Conservation (phyloP, 129 eudicot species). For the Sambucus nigra region DNA sequence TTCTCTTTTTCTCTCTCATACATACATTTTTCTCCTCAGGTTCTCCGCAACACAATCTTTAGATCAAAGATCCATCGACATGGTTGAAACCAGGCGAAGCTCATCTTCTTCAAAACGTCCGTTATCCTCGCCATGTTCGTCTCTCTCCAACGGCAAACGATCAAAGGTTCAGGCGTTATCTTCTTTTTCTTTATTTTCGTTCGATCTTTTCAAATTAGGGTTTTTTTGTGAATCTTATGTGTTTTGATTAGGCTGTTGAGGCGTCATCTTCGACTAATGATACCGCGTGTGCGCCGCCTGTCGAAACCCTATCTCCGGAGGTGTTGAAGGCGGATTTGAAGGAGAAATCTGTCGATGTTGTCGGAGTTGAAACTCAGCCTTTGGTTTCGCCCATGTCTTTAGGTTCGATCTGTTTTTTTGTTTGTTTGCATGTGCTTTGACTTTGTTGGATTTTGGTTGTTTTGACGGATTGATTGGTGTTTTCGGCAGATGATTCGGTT, state of each 20-base stretch:
- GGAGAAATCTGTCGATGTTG: conserved; percentile 42
- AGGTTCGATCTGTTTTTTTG: conserved; percentile 21
- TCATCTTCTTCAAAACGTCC: conserved; percentile 74
- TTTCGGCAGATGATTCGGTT: conserved; percentile 28
- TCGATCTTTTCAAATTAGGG: conserved; percentile 2
- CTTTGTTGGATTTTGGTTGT: conserved; percentile 2
- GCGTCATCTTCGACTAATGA: conserved; percentile 49
- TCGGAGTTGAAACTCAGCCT: conserved; percentile 43
- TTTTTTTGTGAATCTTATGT: conserved; percentile 1
- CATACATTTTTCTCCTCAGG: neutral
- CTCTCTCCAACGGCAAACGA: conserved; percentile 56
- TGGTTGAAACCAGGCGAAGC: conserved; percentile 81
- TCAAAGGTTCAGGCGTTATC: conserved; percentile 49
- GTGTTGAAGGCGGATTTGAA: conserved; percentile 27
- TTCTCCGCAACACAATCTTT: conserved; percentile 14
- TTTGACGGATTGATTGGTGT: conserved; percentile 2
- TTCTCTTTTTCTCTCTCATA: neutral
- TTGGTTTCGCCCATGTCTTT: conserved; percentile 34
- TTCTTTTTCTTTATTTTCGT: neutral
- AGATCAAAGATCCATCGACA: conserved; percentile 20
- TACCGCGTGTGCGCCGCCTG: conserved; percentile 23
- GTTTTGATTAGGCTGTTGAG: conserved; percentile 44
- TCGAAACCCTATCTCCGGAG: conserved; percentile 23
- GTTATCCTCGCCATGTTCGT: conserved; percentile 44
- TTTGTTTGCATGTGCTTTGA: conserved; percentile 16